A percentile compares a stretch with the other conserved stretches of the same genome.
These are phyloP conservation scores for Cladosporium velox DNA, from an alignment of 2,329 filamentous ascomycete species.

Conservation along the genomic window DNA sequence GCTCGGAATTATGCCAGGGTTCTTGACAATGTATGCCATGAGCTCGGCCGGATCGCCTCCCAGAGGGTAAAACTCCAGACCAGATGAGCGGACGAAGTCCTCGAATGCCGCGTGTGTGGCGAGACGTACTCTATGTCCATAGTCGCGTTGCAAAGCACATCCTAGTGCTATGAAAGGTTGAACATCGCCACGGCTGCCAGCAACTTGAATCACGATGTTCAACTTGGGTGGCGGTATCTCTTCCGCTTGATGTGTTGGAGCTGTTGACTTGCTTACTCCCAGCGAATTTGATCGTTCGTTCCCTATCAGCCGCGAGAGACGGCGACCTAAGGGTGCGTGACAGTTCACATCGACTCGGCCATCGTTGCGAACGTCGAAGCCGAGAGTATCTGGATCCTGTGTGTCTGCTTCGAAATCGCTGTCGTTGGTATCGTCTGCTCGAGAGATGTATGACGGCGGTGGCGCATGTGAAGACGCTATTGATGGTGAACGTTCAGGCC, in stretches of 20 bases:
- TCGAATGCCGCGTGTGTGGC: conserved; percentile 72
- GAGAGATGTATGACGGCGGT: background rate
- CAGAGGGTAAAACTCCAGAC: conserved; percentile 73
- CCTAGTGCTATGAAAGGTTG: conserved; percentile 76
- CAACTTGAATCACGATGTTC: conserved; percentile 74
- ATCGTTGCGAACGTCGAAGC: background rate
- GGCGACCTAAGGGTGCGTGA: conserved; percentile 12
- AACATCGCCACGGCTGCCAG: conserved; percentile 73
- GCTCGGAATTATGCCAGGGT: conserved; percentile 36
- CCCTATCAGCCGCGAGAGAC: conserved; percentile 4
- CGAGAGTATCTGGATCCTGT: background rate
- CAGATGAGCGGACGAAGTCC: conserved; percentile 67
- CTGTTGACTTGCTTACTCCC: background rate
- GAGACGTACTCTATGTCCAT: conserved; percentile 71
- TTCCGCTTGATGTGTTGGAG: background rate
- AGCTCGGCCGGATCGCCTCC: conserved; percentile 74
- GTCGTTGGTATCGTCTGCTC: background rate
- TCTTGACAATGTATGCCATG: conserved; percentile 54
- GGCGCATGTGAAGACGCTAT: background rate
- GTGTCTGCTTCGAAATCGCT: background rate
- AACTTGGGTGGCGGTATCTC: conserved; percentile 35
- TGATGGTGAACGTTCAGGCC: background rate
- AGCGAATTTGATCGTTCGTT: background rate
- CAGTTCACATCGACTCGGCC: conserved; percentile 8
- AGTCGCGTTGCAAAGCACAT: conserved; percentile 62